Evolutionary conservation across 805 yeast species (phyloP), one percentile per base, ranked within the genome.

Genomic region (Zygosaccharomyces bisporus): DNA sequence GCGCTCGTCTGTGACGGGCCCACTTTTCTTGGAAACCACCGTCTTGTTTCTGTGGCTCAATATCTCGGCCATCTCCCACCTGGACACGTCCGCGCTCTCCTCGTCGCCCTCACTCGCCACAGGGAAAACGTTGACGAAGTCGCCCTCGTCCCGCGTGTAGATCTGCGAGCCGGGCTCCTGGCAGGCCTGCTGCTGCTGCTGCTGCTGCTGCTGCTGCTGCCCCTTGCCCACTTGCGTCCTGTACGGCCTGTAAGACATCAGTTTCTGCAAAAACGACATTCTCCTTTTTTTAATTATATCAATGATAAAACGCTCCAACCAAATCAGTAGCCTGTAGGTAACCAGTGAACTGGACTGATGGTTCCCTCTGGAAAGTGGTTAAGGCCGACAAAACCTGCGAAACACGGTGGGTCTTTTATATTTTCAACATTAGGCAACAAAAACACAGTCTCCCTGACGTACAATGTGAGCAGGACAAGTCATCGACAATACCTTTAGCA

Each of bases 41-140:
- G 32, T 39, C 33, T 19, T 27, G 20, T 35, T 43, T 32, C 46
- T 38, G 18, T 34, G 41, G 23, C 29, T 30, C 39, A 52, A 34
- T 5, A 50, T 34, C 29, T 49, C 46, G 1, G 59, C 61, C 61
- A 57, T 57, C 35, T 54, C 55, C 49, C 54, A 45, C 21, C 46
- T 51, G 23, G 54, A 49, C 4, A 57, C 44, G 43, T 57, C 61
- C 4, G 46, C 55, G 17, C 47, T 55, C 6, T 51, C 50, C 9
- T 50, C 51, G 13, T 42, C 45, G 6, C 43, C 54, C 21, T 19
- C 23, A 17, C 14, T 37, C 30, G 25, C 21, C 16, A 30, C 18
- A 2, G 40, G 33, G 20, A 31, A 44, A 6, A 48, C 34, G 41
- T 53, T 45, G 25, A 48, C 56, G 37, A 49, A 53, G 31, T 49